phyloP scores from a whole-genome alignment of 2,329 filamentous ascomycete genomes.

The Celoporthe dispersa region DNA sequence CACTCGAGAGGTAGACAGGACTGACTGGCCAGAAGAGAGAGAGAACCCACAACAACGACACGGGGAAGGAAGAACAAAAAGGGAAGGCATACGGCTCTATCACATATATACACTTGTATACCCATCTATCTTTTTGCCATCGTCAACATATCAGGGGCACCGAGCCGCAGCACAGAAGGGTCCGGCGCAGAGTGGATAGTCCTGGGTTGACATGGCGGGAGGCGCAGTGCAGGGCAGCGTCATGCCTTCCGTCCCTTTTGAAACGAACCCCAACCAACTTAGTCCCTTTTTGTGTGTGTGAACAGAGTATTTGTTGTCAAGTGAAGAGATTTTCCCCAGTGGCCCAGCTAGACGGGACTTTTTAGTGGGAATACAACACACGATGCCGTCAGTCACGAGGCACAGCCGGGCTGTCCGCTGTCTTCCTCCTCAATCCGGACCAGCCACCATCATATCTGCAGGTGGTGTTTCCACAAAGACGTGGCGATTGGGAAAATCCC shows the following conservation, averaged over 20 bases:
- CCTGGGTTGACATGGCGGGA: conserved; percentile 13
- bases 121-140: background rate
- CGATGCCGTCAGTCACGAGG: background rate
- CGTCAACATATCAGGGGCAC: background rate
- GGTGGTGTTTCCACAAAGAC: background rate
- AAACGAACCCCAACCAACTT: conserved; percentile 22
- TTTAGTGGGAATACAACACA: conserved; percentile 4
- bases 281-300: background rate
- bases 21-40: background rate
- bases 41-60: background rate
- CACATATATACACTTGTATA: conserved; percentile 26
- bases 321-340: background rate
- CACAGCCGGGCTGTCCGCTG: background rate
- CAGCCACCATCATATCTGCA: conserved; percentile 2
- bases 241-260: conserved; percentile 20
- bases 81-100: conserved; percentile 4
- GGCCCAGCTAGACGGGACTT: background rate
- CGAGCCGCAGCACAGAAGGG: conserved; percentile 9
- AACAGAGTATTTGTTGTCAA: background rate
- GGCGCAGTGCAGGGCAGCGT: conserved; percentile 24
- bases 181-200: conserved; percentile 19
- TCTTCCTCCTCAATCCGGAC: background rate
- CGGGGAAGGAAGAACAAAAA: background rate
- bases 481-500: background rate
- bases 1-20: background rate